These are phyloP conservation scores for Lyophyllum shimeji DNA, from an alignment of 768 basidiomycete genomes.

Conservation along the genomic window DNA sequence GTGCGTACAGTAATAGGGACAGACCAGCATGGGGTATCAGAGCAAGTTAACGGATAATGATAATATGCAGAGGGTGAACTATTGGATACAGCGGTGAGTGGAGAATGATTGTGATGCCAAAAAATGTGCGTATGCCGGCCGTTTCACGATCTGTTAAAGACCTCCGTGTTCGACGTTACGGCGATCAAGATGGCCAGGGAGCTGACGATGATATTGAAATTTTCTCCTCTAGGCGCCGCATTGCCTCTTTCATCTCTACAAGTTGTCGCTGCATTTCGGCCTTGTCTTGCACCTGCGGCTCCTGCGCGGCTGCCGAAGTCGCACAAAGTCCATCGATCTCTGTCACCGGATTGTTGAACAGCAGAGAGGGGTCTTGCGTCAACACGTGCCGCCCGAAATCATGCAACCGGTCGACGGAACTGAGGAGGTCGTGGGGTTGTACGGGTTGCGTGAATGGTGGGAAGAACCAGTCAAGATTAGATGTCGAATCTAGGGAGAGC, in stretches of 20 bases:
- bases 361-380: background rate
- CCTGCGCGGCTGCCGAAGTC: background rate
- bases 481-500: background rate
- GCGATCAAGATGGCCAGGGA: background rate
- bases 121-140: background rate
- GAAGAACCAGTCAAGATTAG: background rate
- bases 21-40: background rate
- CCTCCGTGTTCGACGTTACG: background rate
- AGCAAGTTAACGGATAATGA: background rate
- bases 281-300: background rate
- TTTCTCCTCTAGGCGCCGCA: constrained; percentile 7
- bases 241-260: constrained; percentile 10
- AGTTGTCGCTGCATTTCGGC: constrained; percentile 1
- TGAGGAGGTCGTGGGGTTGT: background rate
- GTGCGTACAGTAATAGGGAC: background rate
- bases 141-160: background rate
- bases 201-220: constrained; percentile 2
- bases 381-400: background rate
- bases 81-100: background rate
- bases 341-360: background rate
- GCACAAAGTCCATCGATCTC: background rate
- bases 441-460: background rate
- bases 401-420: background rate
- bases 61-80: background rate
- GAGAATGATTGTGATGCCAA: background rate